Conservation (phyloP, 495 filamentous ascomycete species). For the Platismatia glauca region DNA sequence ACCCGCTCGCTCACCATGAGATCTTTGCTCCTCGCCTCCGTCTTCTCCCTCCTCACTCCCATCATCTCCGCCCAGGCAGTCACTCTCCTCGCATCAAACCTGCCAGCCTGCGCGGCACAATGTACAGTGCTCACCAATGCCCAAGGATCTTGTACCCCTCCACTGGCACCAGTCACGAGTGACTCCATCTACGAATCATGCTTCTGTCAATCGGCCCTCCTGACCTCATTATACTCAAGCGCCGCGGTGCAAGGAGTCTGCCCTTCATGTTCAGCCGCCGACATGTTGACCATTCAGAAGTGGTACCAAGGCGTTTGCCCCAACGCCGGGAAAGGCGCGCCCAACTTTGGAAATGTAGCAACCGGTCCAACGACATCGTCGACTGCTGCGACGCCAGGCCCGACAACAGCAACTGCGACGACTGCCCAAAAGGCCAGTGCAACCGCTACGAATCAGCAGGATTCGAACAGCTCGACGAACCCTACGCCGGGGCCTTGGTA, state of each 20-base stretch:
- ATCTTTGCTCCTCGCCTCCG: conserved; percentile 15
- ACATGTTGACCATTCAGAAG: conserved; percentile 30
- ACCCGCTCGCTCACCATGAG: conserved; percentile 16
- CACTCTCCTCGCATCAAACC: conserved; percentile 27
- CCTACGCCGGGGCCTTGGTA: conserved; percentile 19
- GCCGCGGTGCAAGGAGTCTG: conserved; percentile 23
- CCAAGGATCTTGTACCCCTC: conserved; percentile 34
- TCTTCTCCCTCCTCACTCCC: conserved; percentile 27
- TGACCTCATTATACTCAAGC: conserved; percentile 34
- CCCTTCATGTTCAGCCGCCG: conserved; percentile 16
- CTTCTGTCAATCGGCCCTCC: conserved; percentile 44
- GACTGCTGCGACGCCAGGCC: conserved; percentile 17
- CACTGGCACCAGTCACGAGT: conserved; percentile 23
- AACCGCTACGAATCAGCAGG: conserved; percentile 4
- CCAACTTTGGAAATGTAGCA: conserved; percentile 18
- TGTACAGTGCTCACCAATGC: conserved; percentile 40
- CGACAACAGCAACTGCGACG: conserved; percentile 23
- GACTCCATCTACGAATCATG: conserved; percentile 40
- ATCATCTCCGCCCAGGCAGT: conserved; percentile 35
- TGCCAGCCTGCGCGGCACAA: conserved; percentile 43
- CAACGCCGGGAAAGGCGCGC: conserved; percentile 22
- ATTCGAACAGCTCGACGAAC: conserved; percentile 9
- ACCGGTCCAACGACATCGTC: conserved; percentile 15
- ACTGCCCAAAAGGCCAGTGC: conserved; percentile 22
- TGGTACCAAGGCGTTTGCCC: conserved; percentile 44